Evolutionary conservation across 2,329 filamentous ascomycete genomes (phyloP).

Genomic region (Tolypocladium tundrense): DNA sequence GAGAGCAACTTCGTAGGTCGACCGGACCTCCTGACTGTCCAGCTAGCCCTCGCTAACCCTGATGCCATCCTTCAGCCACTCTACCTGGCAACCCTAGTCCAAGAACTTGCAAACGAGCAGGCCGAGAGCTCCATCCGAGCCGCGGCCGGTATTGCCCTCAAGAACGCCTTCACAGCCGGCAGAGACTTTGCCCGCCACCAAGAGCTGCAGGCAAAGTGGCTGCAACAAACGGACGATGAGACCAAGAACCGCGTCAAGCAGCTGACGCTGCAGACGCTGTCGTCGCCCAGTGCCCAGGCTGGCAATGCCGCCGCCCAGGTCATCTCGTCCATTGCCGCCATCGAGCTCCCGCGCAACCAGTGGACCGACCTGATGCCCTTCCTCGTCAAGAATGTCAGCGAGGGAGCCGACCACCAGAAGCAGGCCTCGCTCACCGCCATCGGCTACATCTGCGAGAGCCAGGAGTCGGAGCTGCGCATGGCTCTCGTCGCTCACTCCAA

Average conservation of each 20-base stretch:
- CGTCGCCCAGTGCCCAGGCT: slow-evolving; percentile 68
- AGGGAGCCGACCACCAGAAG: slow-evolving; percentile 79
- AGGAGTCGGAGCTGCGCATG: slow-evolving; percentile 75
- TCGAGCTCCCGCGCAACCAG: slow-evolving; percentile 86
- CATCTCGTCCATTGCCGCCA: slow-evolving; percentile 85
- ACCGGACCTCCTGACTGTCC: slow-evolving; percentile 11
- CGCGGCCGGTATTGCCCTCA: slow-evolving; percentile 90
- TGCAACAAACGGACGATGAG: slow-evolving; percentile 67
- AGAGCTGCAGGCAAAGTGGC: slow-evolving; percentile 89
- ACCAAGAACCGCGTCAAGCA: slow-evolving; percentile 85
- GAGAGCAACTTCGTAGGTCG: slow-evolving; percentile 83
- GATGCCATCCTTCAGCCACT: slow-evolving; percentile 51
- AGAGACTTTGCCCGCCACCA: slow-evolving; percentile 81
- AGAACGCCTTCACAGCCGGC: slow-evolving; percentile 86
- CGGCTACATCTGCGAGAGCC: slow-evolving; percentile 95
- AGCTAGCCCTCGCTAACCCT: slow-evolving; percentile 13
- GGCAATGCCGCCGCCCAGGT: slow-evolving; percentile 89
- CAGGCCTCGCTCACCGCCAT: slow-evolving; percentile 93
- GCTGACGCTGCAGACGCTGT: slow-evolving; percentile 78
- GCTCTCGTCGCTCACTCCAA: slow-evolving; percentile 83
- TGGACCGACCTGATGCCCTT: slow-evolving; percentile 86
- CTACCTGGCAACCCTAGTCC: slow-evolving; percentile 86
- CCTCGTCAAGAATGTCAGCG: slow-evolving; percentile 86
- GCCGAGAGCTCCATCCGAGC: slow-evolving; percentile 77
- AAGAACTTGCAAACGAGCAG: slow-evolving; percentile 86